Evolutionary conservation across 2,329 filamentous ascomycete genomes (phyloP).

Genomic region (Saccharata proteae): DNA sequence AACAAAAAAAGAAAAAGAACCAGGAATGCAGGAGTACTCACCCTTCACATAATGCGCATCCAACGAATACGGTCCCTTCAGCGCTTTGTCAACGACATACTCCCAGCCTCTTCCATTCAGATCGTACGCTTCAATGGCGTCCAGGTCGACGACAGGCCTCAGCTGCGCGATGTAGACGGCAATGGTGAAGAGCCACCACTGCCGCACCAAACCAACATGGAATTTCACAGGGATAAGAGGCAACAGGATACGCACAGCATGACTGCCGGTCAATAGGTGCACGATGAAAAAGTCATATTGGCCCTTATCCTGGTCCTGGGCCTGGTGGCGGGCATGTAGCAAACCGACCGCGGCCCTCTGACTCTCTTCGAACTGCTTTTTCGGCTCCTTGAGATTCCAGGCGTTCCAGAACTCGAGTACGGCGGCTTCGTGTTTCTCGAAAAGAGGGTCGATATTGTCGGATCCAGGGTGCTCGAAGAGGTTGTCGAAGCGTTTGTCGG

Average conservation of each 20-base stretch:
- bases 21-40: too few species aligned
- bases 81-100: constrained; percentile 58
- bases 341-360: constrained; percentile 47
- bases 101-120: constrained; percentile 60
- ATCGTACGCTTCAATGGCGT: constrained; percentile 48
- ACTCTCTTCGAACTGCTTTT: constrained; percentile 62
- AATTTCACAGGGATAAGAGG: constrained; percentile 62
- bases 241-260: constrained; percentile 77
- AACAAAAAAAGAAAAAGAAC: not conserved
- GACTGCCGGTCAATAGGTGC: constrained; percentile 72
- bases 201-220: constrained; percentile 61
- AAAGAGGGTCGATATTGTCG: constrained; percentile 54
- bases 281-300: constrained; percentile 75
- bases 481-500: constrained; percentile 58
- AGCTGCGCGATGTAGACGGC: constrained; percentile 65
- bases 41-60: constrained; percentile 84
- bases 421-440: constrained; percentile 55
- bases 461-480: constrained; percentile 48
- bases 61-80: constrained; percentile 53
- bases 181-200: constrained; percentile 83
- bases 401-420: constrained; percentile 86
- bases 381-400: constrained; percentile 57
- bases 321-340: constrained; percentile 42
- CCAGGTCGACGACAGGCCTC: constrained; percentile 59
- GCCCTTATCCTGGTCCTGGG: constrained; percentile 20